phyloP scores from a whole-genome alignment of 2,329 filamentous ascomycete species.

The Fusarium sp. region DNA sequence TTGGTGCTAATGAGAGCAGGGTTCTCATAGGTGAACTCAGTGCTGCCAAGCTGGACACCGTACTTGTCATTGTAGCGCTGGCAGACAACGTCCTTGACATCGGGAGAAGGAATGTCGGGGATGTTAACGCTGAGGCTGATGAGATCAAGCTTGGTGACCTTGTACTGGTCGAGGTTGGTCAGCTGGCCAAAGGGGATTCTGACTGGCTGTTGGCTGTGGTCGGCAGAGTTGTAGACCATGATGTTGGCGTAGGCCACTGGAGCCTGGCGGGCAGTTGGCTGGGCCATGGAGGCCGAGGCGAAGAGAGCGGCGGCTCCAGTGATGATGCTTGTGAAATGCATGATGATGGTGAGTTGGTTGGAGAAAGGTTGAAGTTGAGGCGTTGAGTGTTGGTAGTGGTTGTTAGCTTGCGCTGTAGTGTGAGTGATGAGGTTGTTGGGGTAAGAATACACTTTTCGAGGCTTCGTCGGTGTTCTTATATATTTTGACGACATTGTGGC shows the following conservation, averaged over 20 bases:
- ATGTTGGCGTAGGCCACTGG: slow-evolving; percentile 20
- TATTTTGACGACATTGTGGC: no score
- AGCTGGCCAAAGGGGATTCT: slow-evolving; percentile 29
- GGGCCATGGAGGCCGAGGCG: not conserved
- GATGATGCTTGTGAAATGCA: slow-evolving; percentile 22
- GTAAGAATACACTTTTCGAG: not conserved
- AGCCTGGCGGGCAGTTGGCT: slow-evolving; percentile 13
- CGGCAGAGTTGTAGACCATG: slow-evolving; percentile 9
- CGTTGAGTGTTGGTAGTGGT: not conserved
- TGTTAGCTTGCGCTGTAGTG: not conserved
- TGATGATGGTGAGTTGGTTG: not conserved
- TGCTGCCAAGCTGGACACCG: slow-evolving; percentile 28
- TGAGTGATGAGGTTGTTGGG: not conserved
- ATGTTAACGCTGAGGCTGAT: slow-evolving; percentile 17
- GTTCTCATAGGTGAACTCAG: slow-evolving; percentile 22
- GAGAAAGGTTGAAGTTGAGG: not conserved
- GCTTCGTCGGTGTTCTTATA: not conserved
- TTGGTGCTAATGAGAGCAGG: slow-evolving; percentile 32
- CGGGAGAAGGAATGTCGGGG: slow-evolving; percentile 8
- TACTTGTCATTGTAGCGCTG: slow-evolving; percentile 31
- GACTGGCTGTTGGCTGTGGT: slow-evolving; percentile 29
- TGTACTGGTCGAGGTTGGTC: slow-evolving; percentile 21
- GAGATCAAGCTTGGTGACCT: slow-evolving; percentile 22
- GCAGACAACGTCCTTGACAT: slow-evolving; percentile 19
- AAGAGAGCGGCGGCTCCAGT: slow-evolving; percentile 16